These are phyloP conservation scores for Favolaschia claudopus DNA, from an alignment of 768 basidiomycete genomes.

Conservation along the genomic window DNA sequence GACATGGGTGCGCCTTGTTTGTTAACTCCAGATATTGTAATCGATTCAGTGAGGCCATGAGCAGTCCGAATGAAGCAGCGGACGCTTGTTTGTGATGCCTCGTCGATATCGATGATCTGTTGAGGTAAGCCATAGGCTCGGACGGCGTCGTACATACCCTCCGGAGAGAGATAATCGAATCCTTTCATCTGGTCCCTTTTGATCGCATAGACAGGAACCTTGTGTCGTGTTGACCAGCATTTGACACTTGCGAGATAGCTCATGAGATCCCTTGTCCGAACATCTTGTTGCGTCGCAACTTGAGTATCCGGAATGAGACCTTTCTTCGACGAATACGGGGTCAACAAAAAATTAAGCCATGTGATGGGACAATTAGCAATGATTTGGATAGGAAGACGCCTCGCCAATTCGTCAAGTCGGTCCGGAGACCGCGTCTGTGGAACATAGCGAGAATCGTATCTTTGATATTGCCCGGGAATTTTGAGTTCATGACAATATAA, in stretches of 20 bases:
- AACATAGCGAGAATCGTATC: slow-evolving; percentile 14
- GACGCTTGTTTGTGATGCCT: slow-evolving; percentile 18
- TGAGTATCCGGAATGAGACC: slow-evolving; percentile 28
- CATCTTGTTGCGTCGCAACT: slow-evolving; percentile 25
- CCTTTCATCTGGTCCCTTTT: slow-evolving; percentile 33
- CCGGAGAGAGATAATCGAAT: slow-evolving; percentile 28
- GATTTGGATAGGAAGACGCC: slow-evolving; percentile 26
- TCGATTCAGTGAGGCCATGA: slow-evolving; percentile 22
- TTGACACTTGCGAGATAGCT: slow-evolving; percentile 23
- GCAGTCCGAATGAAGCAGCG: slow-evolving; percentile 19
- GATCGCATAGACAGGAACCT: slow-evolving; percentile 20
- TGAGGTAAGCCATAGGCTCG: slow-evolving; percentile 25
- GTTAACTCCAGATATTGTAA: slow-evolving; percentile 24
- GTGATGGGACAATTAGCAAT: slow-evolving; percentile 24
- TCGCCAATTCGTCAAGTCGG: slow-evolving; percentile 21
- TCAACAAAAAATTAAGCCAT: slow-evolving; percentile 23
- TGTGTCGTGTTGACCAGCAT: slow-evolving; percentile 16
- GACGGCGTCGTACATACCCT: slow-evolving; percentile 32
- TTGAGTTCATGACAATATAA: slow-evolving; percentile 24
- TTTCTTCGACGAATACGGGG: slow-evolving; percentile 17
- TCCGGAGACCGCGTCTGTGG: slow-evolving; percentile 26
- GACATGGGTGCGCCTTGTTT: slow-evolving; percentile 29
- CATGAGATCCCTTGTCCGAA: slow-evolving; percentile 26
- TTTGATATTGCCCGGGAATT: slow-evolving; percentile 23
- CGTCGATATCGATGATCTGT: slow-evolving; percentile 23